Conservation (phyloP, 495 filamentous ascomycete species). For the Cercophora sp. region DNA sequence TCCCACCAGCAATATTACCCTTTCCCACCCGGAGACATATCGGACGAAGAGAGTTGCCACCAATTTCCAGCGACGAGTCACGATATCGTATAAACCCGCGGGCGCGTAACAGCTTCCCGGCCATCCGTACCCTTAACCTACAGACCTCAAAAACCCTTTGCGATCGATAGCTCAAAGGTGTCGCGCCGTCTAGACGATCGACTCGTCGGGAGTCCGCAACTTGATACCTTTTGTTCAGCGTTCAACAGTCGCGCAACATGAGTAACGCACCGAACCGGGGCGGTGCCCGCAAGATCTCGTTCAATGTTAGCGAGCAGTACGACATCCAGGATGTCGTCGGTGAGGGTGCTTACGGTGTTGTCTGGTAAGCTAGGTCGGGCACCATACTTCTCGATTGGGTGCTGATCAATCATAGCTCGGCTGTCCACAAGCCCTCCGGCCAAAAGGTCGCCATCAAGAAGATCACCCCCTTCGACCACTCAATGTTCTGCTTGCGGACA, state of each 20-base stretch:
- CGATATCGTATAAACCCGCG: too few species aligned
- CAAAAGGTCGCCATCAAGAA: constrained; percentile 99
- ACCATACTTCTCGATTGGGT: too few species aligned
- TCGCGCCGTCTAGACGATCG: too few species aligned
- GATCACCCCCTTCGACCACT: constrained; percentile 98
- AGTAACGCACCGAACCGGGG: constrained; percentile 28
- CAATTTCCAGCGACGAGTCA: too few species aligned
- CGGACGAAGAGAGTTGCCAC: too few species aligned
- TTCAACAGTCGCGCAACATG: constrained; percentile 17
- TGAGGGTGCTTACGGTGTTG: constrained; percentile 97
- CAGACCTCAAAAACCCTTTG: too few species aligned
- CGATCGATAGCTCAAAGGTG: too few species aligned
- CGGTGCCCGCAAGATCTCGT: constrained; percentile 93
- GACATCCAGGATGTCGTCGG: constrained; percentile 99
- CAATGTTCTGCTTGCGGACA: constrained; percentile 97
- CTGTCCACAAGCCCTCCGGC: constrained; percentile 94
- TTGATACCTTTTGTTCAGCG: neutral
- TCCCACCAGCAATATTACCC: too few species aligned
- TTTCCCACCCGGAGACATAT: too few species aligned
- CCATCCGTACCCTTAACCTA: too few species aligned
- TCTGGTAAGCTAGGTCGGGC: constrained; percentile 65
- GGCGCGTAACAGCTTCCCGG: too few species aligned
- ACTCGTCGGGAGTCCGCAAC: too few species aligned
- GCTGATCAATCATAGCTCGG: constrained; percentile 60
- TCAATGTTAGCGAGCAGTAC: constrained; percentile 99